Evolutionary conservation across 257 asterid genomes (phyloP).

Genomic region (Fraxinus cuspidata): DNA sequence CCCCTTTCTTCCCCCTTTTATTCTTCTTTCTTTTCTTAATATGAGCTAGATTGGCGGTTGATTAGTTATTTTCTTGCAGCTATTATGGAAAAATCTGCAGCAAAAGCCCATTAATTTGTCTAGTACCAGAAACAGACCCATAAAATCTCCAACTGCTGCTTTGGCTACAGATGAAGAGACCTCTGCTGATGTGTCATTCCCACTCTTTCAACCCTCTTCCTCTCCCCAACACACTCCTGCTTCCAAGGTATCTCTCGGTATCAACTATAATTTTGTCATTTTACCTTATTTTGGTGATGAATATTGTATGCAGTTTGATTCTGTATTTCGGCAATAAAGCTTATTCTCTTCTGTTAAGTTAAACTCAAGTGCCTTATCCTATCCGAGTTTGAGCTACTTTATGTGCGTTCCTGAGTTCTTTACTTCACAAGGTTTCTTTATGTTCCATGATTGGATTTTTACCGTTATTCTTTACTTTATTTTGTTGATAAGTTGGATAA

Average conservation of each 20-base stretch:
- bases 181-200: conserved; percentile 50
- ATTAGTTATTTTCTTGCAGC: conserved; percentile 21
- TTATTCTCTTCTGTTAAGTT: background rate
- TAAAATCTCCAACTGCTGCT: conserved; percentile 31
- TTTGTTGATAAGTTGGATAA: background rate
- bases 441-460: background rate
- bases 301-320: background rate
- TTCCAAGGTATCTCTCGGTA: conserved; percentile 52
- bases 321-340: background rate
- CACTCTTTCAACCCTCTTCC: conserved; percentile 54
- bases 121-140: conserved; percentile 33
- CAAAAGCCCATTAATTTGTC: conserved; percentile 29
- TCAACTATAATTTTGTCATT: background rate
- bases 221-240: conserved; percentile 56
- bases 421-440: background rate
- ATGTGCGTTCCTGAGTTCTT: background rate
- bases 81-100: conserved; percentile 33
- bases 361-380: background rate
- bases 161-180: conserved; percentile 37
- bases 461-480: background rate
- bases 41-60: background rate
- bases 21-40: background rate
- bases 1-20: background rate
- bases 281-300: background rate
- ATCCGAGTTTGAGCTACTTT: background rate